Base-by-base conservation (phyloP, 345 rosid species). In the Eucalyptus tenuipes region DNA sequence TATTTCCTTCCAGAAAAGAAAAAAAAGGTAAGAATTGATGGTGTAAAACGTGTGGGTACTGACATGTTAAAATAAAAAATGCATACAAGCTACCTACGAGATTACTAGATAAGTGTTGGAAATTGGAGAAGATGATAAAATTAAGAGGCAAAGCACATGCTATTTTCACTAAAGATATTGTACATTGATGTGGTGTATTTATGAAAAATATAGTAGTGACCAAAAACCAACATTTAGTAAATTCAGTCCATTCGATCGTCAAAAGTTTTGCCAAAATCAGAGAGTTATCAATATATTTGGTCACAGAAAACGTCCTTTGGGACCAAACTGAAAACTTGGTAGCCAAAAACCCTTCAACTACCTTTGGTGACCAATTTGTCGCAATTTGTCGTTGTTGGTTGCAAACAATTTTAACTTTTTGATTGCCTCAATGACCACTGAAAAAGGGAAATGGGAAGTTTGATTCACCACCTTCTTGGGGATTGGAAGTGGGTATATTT, bases 371-470 rank as follows among this genome's bases (percentile, higher is more conserved):
- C 17, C 68, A 61, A 61, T 61, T 53, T 53, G 11, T 53, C 11
- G 4, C 27, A 53, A 53, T 53, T 59, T 59, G 15, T 59, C 8
- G 2, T 4, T 6, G 0, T 13, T 5, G 33, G 33, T 61, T 4
- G 0, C 33, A 20, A 20, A 57, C 2, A 57, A 29, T 61, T 29
- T 29, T 13, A 61, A 61, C 31, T 3, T 61, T 59, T 27, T 29
- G 68, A 61, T 52, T 52, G 57, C 24, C 1, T 0, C 0, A 3
- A 1, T 16, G 22, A 4, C 22, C 53, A 50, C 4, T 0, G 18
- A 49, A 49, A 49, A 49, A 14, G 16, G 24, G 24, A 52, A 2
- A 4, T 3, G 55, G 0, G 0, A 52, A 52, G 24, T 52, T 52
- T 0, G 24, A 52, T 18, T 52, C 2, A 10, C 5, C 5, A 52